These are phyloP conservation scores for Chlamydomonas applanata DNA, from an alignment of 139 green algal genomes.

Conservation along the genomic window DNA sequence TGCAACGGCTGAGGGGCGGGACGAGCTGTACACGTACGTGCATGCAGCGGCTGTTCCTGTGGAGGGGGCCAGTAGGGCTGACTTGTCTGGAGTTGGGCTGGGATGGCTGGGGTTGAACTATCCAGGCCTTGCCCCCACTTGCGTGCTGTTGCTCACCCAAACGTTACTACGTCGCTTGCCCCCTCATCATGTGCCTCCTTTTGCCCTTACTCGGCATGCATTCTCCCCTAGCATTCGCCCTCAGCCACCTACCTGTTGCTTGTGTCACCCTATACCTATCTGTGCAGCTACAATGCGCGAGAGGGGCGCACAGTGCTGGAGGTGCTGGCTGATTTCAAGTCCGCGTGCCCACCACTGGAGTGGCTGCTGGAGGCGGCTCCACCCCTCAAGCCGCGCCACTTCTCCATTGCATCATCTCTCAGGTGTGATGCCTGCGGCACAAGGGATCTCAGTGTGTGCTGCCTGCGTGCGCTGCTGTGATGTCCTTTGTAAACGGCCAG, in stretches of 20 bases:
- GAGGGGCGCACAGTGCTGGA: slow-evolving; percentile 64
- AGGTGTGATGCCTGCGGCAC: background rate
- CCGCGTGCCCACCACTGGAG: slow-evolving; percentile 62
- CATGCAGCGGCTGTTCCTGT: no score
- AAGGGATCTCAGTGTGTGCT: background rate
- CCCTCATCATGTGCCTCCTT: no score
- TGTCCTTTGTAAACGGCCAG: no score
- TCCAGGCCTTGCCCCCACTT: no score
- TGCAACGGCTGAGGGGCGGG: slow-evolving; percentile 65
- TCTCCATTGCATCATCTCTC: slow-evolving; percentile 82
- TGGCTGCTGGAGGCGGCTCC: slow-evolving; percentile 80
- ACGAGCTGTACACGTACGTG: slow-evolving; percentile 68
- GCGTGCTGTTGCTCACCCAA: no score
- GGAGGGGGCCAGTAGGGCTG: no score
- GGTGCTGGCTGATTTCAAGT: slow-evolving; percentile 88
- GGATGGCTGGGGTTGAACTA: no score
- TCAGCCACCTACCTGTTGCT: background rate
- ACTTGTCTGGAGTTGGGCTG: no score
- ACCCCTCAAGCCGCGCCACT: slow-evolving; percentile 78
- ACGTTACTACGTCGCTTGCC: no score
- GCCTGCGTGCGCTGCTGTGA: background rate
- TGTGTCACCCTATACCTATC: background rate
- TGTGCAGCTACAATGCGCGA: slow-evolving; percentile 52
- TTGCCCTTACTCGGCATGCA: no score
- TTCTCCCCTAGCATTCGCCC: no score